A percentile compares a stretch with the other conserved stretches of the same genome.
Conservation (phyloP, 768 basidiomycete species). For the Boletus insuetus region DNA sequence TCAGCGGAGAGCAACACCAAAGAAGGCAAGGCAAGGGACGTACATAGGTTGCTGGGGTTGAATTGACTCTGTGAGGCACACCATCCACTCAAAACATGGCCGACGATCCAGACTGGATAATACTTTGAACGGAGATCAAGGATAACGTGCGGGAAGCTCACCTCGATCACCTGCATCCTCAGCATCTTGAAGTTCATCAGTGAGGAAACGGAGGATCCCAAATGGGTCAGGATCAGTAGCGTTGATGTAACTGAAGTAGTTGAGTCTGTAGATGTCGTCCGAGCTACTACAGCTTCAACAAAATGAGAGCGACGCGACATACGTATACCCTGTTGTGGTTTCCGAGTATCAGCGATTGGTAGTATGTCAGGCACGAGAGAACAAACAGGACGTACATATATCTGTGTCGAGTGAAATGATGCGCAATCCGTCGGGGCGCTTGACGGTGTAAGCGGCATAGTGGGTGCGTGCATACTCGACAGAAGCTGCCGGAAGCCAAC, state of each 20-base stretch:
- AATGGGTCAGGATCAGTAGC: slow-evolving; percentile 42
- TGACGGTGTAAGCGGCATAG: slow-evolving; percentile 47
- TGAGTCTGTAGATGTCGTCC: slow-evolving; percentile 28
- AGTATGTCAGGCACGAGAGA: neutral
- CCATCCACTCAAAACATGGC: slow-evolving; percentile 50
- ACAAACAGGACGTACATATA: slow-evolving; percentile 35
- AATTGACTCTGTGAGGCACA: slow-evolving; percentile 39
- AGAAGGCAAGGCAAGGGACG: slow-evolving; percentile 6
- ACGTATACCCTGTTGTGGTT: slow-evolving; percentile 33
- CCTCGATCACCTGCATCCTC: slow-evolving; percentile 48
- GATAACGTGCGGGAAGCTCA: slow-evolving; percentile 4
- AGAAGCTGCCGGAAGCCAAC: slow-evolving; percentile 41
- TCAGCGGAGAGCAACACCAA: neutral
- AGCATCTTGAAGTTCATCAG: slow-evolving; percentile 51
- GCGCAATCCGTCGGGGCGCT: slow-evolving; percentile 42
- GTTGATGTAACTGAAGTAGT: slow-evolving; percentile 51
- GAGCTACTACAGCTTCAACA: neutral
- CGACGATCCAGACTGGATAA: slow-evolving; percentile 45
- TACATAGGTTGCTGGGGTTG: slow-evolving; percentile 46
- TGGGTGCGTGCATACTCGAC: slow-evolving; percentile 42
- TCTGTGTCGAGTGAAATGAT: slow-evolving; percentile 53
- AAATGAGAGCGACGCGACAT: slow-evolving; percentile 4
- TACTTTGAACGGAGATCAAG: neutral
- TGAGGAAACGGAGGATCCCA: slow-evolving; percentile 50
- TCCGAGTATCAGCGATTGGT: no score